Percentiles rank a stretch among this genome's conserved stretches.
These are phyloP conservation scores for Gracilaria caudata DNA, from an alignment of 23 red algal species.

Conservation along the genomic window DNA sequence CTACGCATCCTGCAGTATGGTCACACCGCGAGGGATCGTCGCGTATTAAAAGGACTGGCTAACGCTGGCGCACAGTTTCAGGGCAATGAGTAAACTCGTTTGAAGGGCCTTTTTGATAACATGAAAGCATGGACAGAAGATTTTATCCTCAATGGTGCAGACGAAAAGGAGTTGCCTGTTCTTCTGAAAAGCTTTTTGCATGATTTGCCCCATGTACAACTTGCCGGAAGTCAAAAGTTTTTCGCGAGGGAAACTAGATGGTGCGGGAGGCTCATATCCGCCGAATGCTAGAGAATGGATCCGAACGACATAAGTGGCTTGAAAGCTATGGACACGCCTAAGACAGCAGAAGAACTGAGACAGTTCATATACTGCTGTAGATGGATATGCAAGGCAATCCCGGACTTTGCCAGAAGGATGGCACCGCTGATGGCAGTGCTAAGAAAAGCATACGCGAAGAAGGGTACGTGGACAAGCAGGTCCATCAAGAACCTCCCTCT, in stretches of 20 bases:
- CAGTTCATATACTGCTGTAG: conserved; percentile 40
- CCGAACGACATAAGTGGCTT: not conserved
- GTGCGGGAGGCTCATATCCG: conserved; percentile 7
- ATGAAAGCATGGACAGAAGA: conserved; percentile 62
- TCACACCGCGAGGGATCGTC: conserved; percentile 10
- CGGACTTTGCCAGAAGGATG: not conserved
- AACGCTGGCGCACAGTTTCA: conserved; percentile 53
- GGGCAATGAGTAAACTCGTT: not conserved
- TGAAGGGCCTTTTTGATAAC: not conserved
- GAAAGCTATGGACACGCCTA: conserved; percentile 10
- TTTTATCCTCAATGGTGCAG: conserved; percentile 12
- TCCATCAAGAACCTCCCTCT: not conserved
- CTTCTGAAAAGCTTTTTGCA: conserved; percentile 1
- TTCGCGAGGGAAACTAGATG: conserved; percentile 26
- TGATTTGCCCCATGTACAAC: not conserved
- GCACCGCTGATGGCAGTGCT: not conserved
- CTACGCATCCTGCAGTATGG: conserved; percentile 8
- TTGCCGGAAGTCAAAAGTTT: not conserved
- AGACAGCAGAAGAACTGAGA: conserved; percentile 45
- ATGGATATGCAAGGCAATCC: conserved; percentile 40
- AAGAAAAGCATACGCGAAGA: conserved; percentile 12
- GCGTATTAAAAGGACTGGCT: not conserved
- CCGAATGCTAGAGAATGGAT: conserved; percentile 22
- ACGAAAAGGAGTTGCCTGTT: not conserved
- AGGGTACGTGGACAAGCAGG: conserved; percentile 11